Percentiles rank a stretch among this genome's conserved stretches.
phyloP scores from a whole-genome alignment of 495 filamentous ascomycete species.

The Rusavskia elegans region DNA sequence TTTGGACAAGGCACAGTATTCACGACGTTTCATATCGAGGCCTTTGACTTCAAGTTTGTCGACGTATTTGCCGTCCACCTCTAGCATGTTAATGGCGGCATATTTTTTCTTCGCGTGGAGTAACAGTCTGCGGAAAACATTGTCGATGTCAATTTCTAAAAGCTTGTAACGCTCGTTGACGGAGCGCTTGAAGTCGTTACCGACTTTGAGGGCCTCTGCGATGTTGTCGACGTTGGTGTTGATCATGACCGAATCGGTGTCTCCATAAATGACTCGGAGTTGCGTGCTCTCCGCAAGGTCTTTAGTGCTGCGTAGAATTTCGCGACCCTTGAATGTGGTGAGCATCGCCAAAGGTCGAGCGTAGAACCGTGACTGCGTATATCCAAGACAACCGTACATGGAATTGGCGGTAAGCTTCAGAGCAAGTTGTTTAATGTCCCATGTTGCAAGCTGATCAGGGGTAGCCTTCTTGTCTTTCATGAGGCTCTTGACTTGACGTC shows the following conservation, averaged over 20 bases:
- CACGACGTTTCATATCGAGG: conserved; percentile 90
- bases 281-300: conserved; percentile 79
- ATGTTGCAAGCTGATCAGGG: conserved; percentile 73
- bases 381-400: conserved; percentile 98
- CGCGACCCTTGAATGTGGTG: conserved; percentile 92
- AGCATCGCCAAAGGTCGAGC: conserved; percentile 88
- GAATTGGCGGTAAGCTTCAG: conserved; percentile 97
- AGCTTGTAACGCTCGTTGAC: conserved; percentile 85
- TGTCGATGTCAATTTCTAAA: conserved; percentile 95
- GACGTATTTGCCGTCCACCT: conserved; percentile 73
- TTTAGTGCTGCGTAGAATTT: conserved; percentile 91
- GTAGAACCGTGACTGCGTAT: conserved; percentile 91
- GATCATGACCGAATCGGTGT: conserved; percentile 99
- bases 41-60: conserved; percentile 98
- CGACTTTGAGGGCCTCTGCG: conserved; percentile 76
- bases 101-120: conserved; percentile 99
- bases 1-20: conserved; percentile 89
- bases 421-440: conserved; percentile 95
- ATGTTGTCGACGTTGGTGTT: conserved; percentile 94
- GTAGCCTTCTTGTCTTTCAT: conserved; percentile 92
- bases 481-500: conserved; percentile 78
- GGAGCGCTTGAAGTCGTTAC: conserved; percentile 58
- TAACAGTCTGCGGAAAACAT: conserved; percentile 83
- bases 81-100: conserved; percentile 85
- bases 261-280: conserved; percentile 90